phyloP scores from a whole-genome alignment of 2,329 filamentous ascomycete species.

The Furcasterigmium furcatum region DNA sequence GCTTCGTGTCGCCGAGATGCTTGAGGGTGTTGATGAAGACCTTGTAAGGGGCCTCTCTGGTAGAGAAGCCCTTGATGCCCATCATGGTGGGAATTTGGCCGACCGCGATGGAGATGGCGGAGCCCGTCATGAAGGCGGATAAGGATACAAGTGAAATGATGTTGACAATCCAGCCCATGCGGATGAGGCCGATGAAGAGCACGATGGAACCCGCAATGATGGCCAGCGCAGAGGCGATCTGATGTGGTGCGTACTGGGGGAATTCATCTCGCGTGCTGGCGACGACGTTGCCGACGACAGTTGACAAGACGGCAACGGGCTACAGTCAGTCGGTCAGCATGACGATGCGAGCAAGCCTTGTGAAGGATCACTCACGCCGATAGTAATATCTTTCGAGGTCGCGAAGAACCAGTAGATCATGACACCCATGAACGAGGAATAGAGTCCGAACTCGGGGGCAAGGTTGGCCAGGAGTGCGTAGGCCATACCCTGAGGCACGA shows the following conservation, averaged over 20 bases:
- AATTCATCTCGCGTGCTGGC: slow-evolving; percentile 53
- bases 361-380: slow-evolving; percentile 62
- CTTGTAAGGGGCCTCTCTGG: slow-evolving; percentile 72
- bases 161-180: slow-evolving; percentile 87
- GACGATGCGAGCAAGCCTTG: background rate
- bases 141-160: slow-evolving; percentile 88
- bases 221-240: slow-evolving; percentile 75
- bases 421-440: slow-evolving; percentile 95
- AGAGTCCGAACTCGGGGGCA: slow-evolving; percentile 80
- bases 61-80: slow-evolving; percentile 73
- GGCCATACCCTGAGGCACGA: slow-evolving; percentile 96
- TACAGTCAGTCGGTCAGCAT: slow-evolving; percentile 29
- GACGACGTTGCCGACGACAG: slow-evolving; percentile 81
- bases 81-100: slow-evolving; percentile 82
- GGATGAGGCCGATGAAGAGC: slow-evolving; percentile 71
- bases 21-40: slow-evolving; percentile 84
- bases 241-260: slow-evolving; percentile 57
- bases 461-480: slow-evolving; percentile 83
- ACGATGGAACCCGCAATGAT: slow-evolving; percentile 78
- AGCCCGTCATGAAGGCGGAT: slow-evolving; percentile 95
- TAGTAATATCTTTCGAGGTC: slow-evolving; percentile 97
- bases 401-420: slow-evolving; percentile 97
- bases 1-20: slow-evolving; percentile 58
- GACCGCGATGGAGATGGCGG: slow-evolving; percentile 80
- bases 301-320: slow-evolving; percentile 95